A percentile compares a stretch with the other conserved stretches of the same genome.
These are phyloP conservation scores for Populus tomentosa DNA, from an alignment of 441 rosid species.

Conservation along the genomic window DNA sequence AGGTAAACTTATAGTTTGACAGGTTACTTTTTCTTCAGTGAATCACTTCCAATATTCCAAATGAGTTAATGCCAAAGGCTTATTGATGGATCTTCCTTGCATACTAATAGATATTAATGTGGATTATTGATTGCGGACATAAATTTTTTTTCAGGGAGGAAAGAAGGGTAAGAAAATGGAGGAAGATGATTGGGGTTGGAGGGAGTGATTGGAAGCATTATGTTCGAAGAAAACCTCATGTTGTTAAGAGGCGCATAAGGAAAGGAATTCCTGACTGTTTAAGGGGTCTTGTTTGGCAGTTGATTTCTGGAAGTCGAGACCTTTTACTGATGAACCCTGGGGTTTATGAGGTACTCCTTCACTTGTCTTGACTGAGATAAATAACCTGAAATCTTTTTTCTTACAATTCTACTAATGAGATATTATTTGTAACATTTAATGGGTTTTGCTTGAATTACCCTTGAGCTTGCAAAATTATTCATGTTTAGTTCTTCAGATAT, in stretches of 20 bases:
- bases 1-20: slow-evolving; percentile 41
- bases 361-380: slow-evolving; percentile 3
- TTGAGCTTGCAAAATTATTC: not conserved
- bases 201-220: slow-evolving; percentile 99
- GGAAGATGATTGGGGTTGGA: slow-evolving; percentile 97
- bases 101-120: not conserved
- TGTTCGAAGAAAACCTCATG: slow-evolving; percentile 82
- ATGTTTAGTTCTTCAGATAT: not conserved
- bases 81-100: slow-evolving; percentile 2
- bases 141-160: slow-evolving; percentile 55
- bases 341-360: slow-evolving; percentile 66
- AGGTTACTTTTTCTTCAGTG: slow-evolving; percentile 33
- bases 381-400: not conserved
- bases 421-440: slow-evolving; percentile 2
- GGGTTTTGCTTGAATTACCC: slow-evolving; percentile 5
- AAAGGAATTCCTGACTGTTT: slow-evolving; percentile 97
- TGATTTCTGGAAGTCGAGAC: slow-evolving; percentile 93
- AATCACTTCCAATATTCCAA: not conserved
- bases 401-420: slow-evolving; percentile 1
- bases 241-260: slow-evolving; percentile 78
- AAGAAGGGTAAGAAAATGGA: slow-evolving; percentile 84
- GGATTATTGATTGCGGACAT: slow-evolving; percentile 14
- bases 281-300: slow-evolving; percentile 98
- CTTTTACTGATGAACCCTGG: slow-evolving; percentile 95
- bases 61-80: not conserved